phyloP scores from a whole-genome alignment of 208 protist species.

The Jaenimonas drosophilae region DNA sequence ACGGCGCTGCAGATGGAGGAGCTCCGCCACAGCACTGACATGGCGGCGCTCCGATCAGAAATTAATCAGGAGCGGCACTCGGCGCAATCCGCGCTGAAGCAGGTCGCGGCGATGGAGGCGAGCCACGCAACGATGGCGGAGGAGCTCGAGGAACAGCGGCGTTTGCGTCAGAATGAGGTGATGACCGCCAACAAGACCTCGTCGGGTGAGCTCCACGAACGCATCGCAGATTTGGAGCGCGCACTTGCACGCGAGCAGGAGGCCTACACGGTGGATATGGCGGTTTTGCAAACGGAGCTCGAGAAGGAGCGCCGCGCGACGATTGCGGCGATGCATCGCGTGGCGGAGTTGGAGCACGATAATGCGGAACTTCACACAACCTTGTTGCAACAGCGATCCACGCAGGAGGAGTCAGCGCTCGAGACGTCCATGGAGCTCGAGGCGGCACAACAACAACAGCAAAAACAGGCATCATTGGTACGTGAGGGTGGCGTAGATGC shows the following conservation, averaged over 20 bases:
- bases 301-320: background rate
- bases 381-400: constrained; percentile 1
- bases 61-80: background rate
- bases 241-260: background rate
- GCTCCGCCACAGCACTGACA: background rate
- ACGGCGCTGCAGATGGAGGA: background rate
- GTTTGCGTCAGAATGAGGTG: constrained; percentile 5
- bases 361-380: too few species aligned
- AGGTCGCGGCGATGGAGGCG: background rate
- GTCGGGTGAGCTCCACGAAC: background rate
- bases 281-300: background rate
- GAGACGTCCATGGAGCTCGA: constrained; percentile 2
- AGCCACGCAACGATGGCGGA: background rate
- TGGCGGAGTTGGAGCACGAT: too few species aligned
- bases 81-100: background rate
- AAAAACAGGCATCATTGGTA: too few species aligned
- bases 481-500: too few species aligned
- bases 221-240: too few species aligned
- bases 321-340: too few species aligned
- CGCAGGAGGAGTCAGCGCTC: background rate
- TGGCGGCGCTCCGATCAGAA: background rate
- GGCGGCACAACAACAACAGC: background rate
- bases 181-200: constrained; percentile 1
- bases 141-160: background rate
- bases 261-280: background rate